Evolutionary conservation across 768 basidiomycete genomes (phyloP).

Genomic region (Coprinellus aureogranulatus): DNA sequence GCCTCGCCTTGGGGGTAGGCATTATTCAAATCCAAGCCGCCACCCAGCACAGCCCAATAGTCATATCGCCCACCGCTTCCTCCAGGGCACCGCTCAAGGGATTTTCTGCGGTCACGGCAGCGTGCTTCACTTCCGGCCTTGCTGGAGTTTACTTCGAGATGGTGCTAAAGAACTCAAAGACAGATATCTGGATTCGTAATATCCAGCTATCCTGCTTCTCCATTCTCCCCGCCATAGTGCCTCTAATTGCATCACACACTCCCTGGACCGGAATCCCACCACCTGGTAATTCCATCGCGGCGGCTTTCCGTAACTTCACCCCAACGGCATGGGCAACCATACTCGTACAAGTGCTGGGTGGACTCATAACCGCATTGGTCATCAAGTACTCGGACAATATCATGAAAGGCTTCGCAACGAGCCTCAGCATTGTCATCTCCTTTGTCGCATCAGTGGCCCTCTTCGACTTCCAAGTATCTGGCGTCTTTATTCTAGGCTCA

Average conservation of each 20-base stretch:
- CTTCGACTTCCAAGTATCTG: constrained; percentile 85
- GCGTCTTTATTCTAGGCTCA: constrained; percentile 83
- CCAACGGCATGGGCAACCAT: constrained; percentile 92
- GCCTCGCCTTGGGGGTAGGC: constrained; percentile 85
- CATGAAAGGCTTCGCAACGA: constrained; percentile 93
- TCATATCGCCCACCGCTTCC: constrained; percentile 30
- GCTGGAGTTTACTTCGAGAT: constrained; percentile 99
- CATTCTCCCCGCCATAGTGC: constrained; percentile 81
- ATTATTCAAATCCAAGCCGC: constrained; percentile 81
- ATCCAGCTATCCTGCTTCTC: constrained; percentile 95
- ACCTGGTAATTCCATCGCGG: constrained; percentile 36
- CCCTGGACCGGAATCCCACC: constrained; percentile 13
- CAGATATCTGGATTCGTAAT: constrained; percentile 95
- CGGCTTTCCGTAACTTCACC: constrained; percentile 83
- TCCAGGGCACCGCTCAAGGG: constrained; percentile 82
- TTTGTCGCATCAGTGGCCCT: constrained; percentile 90
- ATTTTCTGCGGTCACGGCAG: constrained; percentile 83
- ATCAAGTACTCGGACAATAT: constrained; percentile 94
- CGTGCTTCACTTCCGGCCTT: constrained; percentile 93
- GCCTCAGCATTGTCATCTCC: constrained; percentile 89
- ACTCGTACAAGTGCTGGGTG: constrained; percentile 84
- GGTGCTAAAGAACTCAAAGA: constrained; percentile 86
- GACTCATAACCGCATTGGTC: constrained; percentile 87
- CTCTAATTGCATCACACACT: constrained; percentile 65
- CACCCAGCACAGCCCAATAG: constrained; percentile 17